Conservation (phyloP, 139 green algal genomes). For the Chlorella vulgaris region DNA sequence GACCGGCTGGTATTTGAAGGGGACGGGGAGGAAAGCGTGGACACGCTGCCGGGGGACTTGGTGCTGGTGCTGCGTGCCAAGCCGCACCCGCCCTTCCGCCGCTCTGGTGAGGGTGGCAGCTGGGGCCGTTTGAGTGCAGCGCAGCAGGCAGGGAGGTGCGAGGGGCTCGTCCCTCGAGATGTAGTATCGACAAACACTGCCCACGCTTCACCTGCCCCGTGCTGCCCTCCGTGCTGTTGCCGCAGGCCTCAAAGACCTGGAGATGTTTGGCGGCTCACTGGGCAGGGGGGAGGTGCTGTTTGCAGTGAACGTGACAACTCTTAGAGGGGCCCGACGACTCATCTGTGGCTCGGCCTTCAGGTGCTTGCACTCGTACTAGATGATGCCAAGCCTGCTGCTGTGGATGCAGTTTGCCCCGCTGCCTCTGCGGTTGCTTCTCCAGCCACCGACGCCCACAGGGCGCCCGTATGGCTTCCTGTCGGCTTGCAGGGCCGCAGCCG, state of each 20-base stretch:
- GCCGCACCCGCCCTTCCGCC: slow-evolving; percentile 37
- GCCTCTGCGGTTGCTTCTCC: background rate
- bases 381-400: background rate
- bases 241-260: slow-evolving; percentile 34
- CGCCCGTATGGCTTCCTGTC: background rate
- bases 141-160: background rate
- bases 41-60: slow-evolving; percentile 47
- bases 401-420: background rate
- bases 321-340: background rate
- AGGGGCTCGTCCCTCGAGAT: no score
- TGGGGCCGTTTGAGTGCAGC: background rate
- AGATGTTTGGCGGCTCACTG: slow-evolving; percentile 31
- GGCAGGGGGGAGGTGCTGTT: background rate
- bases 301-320: slow-evolving; percentile 11
- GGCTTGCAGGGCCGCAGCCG: background rate
- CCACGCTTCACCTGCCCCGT: no score
- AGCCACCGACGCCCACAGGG: no score
- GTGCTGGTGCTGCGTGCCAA: slow-evolving; percentile 37
- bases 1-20: slow-evolving; percentile 41
- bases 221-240: background rate
- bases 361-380: background rate
- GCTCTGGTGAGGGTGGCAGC: slow-evolving; percentile 14
- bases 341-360: slow-evolving; percentile 7
- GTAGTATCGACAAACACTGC: no score
- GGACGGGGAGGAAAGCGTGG: slow-evolving; percentile 46